phyloP scores from a whole-genome alignment of 2,329 filamentous ascomycete genomes.

The Ophiostoma triangulosporum region DNA sequence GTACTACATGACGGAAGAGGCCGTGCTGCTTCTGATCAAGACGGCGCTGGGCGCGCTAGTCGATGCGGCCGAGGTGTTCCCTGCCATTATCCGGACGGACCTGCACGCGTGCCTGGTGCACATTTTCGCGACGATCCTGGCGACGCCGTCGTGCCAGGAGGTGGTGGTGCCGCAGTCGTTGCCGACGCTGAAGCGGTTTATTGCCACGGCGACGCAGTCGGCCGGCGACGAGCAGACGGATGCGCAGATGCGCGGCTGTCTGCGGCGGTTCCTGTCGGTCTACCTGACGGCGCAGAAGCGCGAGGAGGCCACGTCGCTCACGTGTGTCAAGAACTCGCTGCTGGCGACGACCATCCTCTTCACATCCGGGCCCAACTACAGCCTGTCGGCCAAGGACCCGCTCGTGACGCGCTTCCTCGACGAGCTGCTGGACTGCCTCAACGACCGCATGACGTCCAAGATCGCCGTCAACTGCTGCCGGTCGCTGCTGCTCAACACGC shows the following conservation, averaged over 20 bases:
- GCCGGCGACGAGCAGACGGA: constrained; percentile 36
- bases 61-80: constrained; percentile 90
- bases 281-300: constrained; percentile 63
- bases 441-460: constrained; percentile 68
- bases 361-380: constrained; percentile 62
- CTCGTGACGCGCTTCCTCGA: constrained; percentile 62
- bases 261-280: constrained; percentile 72
- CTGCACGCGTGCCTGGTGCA: constrained; percentile 93
- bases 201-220: constrained; percentile 55
- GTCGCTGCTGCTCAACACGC: constrained; percentile 59
- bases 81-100: constrained; percentile 90
- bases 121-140: constrained; percentile 87
- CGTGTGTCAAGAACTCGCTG: constrained; percentile 86
- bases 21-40: constrained; percentile 67
- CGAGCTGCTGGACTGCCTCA: constrained; percentile 74
- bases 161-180: constrained; percentile 80
- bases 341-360: constrained; percentile 81
- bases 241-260: constrained; percentile 51
- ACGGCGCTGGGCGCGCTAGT: constrained; percentile 78
- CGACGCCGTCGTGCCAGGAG: constrained; percentile 75
- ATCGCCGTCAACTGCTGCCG: constrained; percentile 84
- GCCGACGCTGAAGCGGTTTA: constrained; percentile 82
- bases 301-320: constrained; percentile 59
- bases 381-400: constrained; percentile 60
- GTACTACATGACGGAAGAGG: constrained; percentile 65